A percentile compares a stretch with the other conserved stretches of the same genome.
Evolutionary conservation across 2,329 filamentous ascomycete genomes (phyloP).

Genomic region (Metarhizium album): DNA sequence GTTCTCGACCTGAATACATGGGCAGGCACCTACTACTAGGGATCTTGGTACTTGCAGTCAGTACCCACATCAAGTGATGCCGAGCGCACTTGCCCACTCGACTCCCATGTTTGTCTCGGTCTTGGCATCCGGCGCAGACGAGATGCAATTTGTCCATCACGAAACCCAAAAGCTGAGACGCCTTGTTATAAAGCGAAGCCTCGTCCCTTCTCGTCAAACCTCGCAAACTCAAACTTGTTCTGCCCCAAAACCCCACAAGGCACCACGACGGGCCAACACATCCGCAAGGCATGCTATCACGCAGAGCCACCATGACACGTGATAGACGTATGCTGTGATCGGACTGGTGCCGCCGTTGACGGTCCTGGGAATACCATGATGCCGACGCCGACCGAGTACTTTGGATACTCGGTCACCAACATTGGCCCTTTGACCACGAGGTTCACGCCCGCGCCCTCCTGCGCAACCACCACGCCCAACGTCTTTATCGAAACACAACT

Average conservation of each 20-base stretch:
- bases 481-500: not conserved
- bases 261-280: not conserved
- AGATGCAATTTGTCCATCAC: not conserved
- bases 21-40: no score
- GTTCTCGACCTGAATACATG: no score
- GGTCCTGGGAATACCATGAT: slow-evolving; percentile 8
- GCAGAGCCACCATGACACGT: not conserved
- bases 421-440: slow-evolving; percentile 20
- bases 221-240: not conserved
- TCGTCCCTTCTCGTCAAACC: not conserved
- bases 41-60: no score
- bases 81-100: not conserved
- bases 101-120: not conserved
- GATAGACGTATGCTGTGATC: not conserved
- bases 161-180: not conserved
- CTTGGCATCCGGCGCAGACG: not conserved
- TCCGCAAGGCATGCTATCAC: not conserved
- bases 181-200: not conserved
- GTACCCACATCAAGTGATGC: no score
- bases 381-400: slow-evolving; percentile 14
- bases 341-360: not conserved
- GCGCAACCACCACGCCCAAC: slow-evolving; percentile 9
- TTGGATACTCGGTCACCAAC: slow-evolving; percentile 15
- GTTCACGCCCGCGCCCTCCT: slow-evolving; percentile 16
- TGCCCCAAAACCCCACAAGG: not conserved